These are phyloP conservation scores for Rhododendron williamsianum DNA, from an alignment of 148 eudicot species.

Conservation along the genomic window DNA sequence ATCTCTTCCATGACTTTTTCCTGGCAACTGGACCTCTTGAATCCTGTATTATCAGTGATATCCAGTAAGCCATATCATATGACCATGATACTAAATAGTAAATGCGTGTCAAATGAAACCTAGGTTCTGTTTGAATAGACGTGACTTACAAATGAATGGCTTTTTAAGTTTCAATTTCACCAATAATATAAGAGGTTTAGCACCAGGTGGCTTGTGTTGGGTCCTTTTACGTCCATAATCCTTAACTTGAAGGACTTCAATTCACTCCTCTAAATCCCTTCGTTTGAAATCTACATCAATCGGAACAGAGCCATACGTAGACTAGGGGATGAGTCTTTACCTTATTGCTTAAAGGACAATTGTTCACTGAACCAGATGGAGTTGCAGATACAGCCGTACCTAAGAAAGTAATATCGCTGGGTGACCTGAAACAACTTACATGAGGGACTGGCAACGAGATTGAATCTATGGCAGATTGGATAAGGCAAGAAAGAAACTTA, in stretches of 20 bases:
- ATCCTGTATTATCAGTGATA: conserved; percentile 25
- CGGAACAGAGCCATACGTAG: not conserved
- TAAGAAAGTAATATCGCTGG: conserved; percentile 27
- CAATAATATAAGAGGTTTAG: not conserved
- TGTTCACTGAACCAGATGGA: conserved; percentile 8
- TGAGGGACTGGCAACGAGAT: conserved; percentile 9
- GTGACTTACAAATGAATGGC: not conserved
- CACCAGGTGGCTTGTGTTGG: not conserved
- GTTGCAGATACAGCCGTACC: conserved; percentile 21
- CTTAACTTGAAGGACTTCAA: not conserved
- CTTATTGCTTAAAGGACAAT: conserved; percentile 22
- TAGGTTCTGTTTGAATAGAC: not conserved
- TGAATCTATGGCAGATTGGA: not conserved
- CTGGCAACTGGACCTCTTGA: conserved; percentile 17
- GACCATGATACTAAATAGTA: not conserved
- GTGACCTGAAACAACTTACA: conserved; percentile 24
- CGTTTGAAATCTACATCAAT: not conserved
- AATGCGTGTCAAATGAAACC: not conserved
- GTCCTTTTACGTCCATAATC: not conserved
- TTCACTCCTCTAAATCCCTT: not conserved
- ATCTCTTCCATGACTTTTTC: conserved; percentile 50
- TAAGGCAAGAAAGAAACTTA: conserved; percentile 21
- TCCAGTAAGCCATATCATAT: not conserved
- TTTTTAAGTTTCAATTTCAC: not conserved
- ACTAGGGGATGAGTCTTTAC: conserved; percentile 19